A percentile compares a stretch with the other conserved stretches of the same genome.
These are phyloP conservation scores for Plasmopara muralis DNA, from an alignment of 352 stramenopile genomes.

Conservation along the genomic window DNA sequence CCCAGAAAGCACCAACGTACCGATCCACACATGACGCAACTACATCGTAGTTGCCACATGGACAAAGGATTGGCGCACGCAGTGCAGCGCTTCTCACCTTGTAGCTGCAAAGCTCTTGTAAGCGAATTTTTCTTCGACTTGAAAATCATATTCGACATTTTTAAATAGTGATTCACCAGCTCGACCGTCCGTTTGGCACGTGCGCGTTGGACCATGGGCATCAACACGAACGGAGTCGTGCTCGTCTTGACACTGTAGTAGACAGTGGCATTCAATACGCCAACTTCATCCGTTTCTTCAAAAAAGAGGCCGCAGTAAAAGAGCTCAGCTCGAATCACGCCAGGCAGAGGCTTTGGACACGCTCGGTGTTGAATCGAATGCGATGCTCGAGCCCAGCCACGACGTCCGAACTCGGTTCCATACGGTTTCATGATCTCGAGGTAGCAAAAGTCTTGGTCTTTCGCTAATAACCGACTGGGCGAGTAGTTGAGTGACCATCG, in stretches of 20 bases:
- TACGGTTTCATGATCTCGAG: constrained; percentile 69
- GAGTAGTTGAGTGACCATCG: constrained; percentile 67
- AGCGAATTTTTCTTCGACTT: constrained; percentile 26
- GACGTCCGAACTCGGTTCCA: constrained; percentile 38
- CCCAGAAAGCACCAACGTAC: constrained; percentile 22
- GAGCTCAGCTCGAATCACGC: constrained; percentile 46
- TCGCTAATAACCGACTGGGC: constrained; percentile 43
- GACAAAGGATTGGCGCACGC: constrained; percentile 56
- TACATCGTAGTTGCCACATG: constrained; percentile 47
- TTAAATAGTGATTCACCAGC: constrained; percentile 68
- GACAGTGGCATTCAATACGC: constrained; percentile 48
- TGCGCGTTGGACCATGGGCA: constrained; percentile 47
- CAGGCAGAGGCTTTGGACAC: constrained; percentile 42
- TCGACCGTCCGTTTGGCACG: constrained; percentile 50
- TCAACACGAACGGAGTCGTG: constrained; percentile 36
- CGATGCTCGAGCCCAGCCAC: constrained; percentile 59
- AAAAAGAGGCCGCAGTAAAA: constrained; percentile 67
- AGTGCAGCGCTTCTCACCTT: constrained; percentile 50
- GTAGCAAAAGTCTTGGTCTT: constrained; percentile 71
- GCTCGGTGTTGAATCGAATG: constrained; percentile 65
- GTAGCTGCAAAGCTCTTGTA: constrained; percentile 41
- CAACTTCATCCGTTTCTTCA: constrained; percentile 42
- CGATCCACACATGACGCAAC: constrained; percentile 52
- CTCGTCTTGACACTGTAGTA: constrained; percentile 52
- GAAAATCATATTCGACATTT: constrained; percentile 38